phyloP scores from a whole-genome alignment of 2,329 filamentous ascomycete species.

The Pleoardoris graminearum region DNA sequence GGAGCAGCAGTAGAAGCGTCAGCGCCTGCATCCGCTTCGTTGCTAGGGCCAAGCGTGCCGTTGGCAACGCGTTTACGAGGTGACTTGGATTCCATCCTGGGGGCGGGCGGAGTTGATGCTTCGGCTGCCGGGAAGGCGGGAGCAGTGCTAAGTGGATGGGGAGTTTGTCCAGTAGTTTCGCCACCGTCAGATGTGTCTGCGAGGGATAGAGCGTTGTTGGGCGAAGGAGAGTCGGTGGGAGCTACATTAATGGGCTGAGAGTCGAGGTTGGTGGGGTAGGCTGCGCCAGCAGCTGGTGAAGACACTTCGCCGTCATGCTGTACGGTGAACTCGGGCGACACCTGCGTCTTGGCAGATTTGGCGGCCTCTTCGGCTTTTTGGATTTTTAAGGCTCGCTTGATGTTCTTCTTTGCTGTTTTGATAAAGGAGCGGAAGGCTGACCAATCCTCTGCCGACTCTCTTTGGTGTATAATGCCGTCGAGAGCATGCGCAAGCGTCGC shows the following conservation, averaged over 20 bases:
- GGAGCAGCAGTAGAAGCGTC: constrained; percentile 31
- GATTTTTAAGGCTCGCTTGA: constrained; percentile 37
- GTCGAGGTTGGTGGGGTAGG: constrained; percentile 29
- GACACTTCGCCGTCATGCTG: constrained; percentile 11
- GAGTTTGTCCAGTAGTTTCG: constrained; percentile 14
- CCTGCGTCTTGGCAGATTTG: constrained; percentile 30
- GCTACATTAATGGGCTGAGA: constrained; percentile 12
- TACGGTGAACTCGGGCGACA: constrained; percentile 18
- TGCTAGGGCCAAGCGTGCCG: constrained; percentile 18
- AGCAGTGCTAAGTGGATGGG: constrained; percentile 35
- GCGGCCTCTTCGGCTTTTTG: constrained; percentile 22
- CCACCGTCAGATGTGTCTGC: constrained; percentile 20
- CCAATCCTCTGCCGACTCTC: constrained; percentile 45
- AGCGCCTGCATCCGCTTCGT: constrained; percentile 27
- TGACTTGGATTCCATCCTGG: constrained; percentile 36
- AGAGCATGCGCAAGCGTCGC: constrained; percentile 45
- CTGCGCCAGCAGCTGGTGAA: constrained; percentile 30
- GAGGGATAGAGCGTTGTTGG: constrained; percentile 26
- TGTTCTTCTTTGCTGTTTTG: constrained; percentile 48
- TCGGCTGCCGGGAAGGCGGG: constrained; percentile 31
- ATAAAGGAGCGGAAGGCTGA: constrained; percentile 49
- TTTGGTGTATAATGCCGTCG: constrained; percentile 49
- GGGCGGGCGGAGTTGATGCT: constrained; percentile 29
- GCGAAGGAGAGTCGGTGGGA: background rate
- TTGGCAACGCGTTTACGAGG: constrained; percentile 37